Evolutionary conservation across 768 basidiomycete species (phyloP), one percentile per base, ranked within the genome.

Genomic region (Sistotremastrum niveocremeum): DNA sequence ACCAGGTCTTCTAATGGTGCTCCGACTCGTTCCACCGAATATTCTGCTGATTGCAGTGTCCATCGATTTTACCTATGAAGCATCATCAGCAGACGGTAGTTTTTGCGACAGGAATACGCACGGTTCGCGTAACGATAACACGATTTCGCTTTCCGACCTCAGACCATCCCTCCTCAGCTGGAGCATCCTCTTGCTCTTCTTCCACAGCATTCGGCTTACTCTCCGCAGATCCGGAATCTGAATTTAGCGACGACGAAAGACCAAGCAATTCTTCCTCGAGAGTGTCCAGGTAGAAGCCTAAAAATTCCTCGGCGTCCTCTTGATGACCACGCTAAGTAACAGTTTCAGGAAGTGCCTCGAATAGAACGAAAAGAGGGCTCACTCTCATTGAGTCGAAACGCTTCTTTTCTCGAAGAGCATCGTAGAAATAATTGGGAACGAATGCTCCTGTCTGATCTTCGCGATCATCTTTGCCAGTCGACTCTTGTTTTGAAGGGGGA

Each of bases 241-340:
- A 65, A 7, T 64, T 60, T 10, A 80, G 55, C 0, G 77, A 69
- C 5, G 76, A 67, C 5, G 77, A 62, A n/a, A 94, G 63, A 3
- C 71, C 69, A 3, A 87, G 64, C 7, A 97, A 59, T 65, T 98
- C 94, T 59, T 99, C 94, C 60, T 94, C 89, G 4, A 99, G 67
- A 0, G 90, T 86, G 55, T 97, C 90, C 29, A 97, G 70, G 65
- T 88, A 94, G 65, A 95, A 97, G 3, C 94, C 94, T n/a, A 98
- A 69, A 62, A 95, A 98, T 62, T 99, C 94, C 62, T 99, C 93
- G 7, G 93, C 94, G 48, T 99, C 94, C 60, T 99, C 94, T 65
- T 99, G 94, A 48, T 90, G 86, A 0, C 91, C 91, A 35, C 86
- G 79, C 76, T 89, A 52, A 4, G 32, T 32, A 32, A 41, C 4